Evolutionary conservation across 345 rosid species (phyloP), one percentile per base, ranked within the genome.

Genomic region (Barbarea vulgaris): DNA sequence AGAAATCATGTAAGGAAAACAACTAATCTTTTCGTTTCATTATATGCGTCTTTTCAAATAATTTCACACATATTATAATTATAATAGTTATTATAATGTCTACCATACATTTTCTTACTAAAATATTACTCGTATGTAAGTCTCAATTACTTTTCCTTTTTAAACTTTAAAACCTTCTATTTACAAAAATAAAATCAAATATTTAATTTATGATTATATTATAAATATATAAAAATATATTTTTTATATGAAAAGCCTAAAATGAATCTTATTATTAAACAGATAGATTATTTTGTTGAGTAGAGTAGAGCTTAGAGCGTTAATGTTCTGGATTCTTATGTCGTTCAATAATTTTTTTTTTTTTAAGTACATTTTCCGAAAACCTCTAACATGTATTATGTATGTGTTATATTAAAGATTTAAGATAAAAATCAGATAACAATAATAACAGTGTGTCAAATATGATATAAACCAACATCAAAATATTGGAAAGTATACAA

Each of bases 11-110:
- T 18, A 59, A 59, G 25, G 58, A 34, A 39, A 57, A 10, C 17
- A 61, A 61, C 39, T 4, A 60, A 59, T 51, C 60, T 60, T 60
- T 58, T 47, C 34, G 25, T 58, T 70, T 56, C 62, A 25, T 54
- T 70, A 11, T 60, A 48, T 46, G 36, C 50, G 67, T 36, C 67
- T 50, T 71, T 60, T 15, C 18, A 33, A 59, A 67, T 25, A 46
- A 64, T 9, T 7, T 69, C 25, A 2, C 54, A 67, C 7, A 42
- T 55, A 37, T 54, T 12, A 34, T 9, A 55, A 37, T 54, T 12
- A 34, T 9, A 55, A 55, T 8, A 13, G 0, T 51, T 34, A 30
- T 28, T 18, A 13, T 25, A 8, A 19, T 19, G 4, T 28, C 3
- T 30, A 66, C 1, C 22, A 39, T 13, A 7, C 6, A 19, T 18